Percentiles rank a stretch among this genome's conserved stretches.
phyloP scores from a whole-genome alignment of 169 alveolate species.

The Plasmodium malariae region DNA sequence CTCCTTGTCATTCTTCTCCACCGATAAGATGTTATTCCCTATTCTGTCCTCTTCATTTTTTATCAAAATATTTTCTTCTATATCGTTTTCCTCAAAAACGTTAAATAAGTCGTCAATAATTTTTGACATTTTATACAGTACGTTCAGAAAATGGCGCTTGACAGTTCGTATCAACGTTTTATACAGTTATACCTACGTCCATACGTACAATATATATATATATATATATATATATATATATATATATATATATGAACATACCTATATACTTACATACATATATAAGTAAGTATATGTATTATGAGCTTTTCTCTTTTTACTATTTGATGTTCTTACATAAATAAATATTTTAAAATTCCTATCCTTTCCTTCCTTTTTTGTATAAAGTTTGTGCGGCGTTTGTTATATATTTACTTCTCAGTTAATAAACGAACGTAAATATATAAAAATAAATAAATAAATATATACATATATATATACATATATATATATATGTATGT shows the following conservation, averaged over 20 bases:
- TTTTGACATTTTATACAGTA: slow-evolving; percentile 45
- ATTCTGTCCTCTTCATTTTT: slow-evolving; percentile 8
- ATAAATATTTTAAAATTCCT: no score
- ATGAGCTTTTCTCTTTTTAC: no score
- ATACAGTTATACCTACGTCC: neutral
- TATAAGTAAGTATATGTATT: neutral
- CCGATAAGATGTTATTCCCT: neutral
- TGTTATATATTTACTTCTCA: neutral
- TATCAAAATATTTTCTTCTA: slow-evolving; percentile 11
- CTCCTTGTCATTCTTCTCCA: neutral
- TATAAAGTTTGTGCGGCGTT: no score
- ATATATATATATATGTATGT: neutral
- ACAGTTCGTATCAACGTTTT: no score
- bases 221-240: neutral
- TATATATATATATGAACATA: neutral
- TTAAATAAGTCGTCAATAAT: slow-evolving; percentile 70
- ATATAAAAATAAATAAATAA: neutral
- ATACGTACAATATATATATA: neutral
- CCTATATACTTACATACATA: neutral
- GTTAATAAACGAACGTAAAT: neutral
- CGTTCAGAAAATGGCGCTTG: no score
- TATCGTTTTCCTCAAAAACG: slow-evolving; percentile 65
- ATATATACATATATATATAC: neutral
- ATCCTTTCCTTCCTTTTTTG: no score
- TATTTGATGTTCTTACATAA: no score